phyloP scores from a whole-genome alignment of 2,329 filamentous ascomycete species.

The Calycina marina region DNA sequence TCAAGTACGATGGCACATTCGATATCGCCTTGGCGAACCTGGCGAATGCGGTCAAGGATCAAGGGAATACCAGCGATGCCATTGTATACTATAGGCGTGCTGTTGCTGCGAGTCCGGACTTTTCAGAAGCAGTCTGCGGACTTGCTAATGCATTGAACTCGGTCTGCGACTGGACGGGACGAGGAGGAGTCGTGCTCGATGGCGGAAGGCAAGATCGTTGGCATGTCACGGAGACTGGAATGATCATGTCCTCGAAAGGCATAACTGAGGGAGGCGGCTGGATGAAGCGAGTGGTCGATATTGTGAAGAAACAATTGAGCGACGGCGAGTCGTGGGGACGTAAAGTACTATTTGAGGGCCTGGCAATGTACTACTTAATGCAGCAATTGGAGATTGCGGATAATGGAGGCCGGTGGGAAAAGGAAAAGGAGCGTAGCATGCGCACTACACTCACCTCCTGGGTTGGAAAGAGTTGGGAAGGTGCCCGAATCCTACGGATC shows the following conservation, averaged over 20 bases:
- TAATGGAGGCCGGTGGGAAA: conserved; percentile 21
- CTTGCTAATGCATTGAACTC: conserved; percentile 91
- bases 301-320: conserved; percentile 73
- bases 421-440: conserved; percentile 22
- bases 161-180: conserved; percentile 84
- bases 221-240: conserved; percentile 78
- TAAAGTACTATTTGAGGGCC: conserved; percentile 46
- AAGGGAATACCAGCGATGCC: conserved; percentile 80
- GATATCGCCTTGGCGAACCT: conserved; percentile 95
- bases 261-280: conserved; percentile 59
- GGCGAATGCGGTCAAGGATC: conserved; percentile 95
- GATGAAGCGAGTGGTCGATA: conserved; percentile 79
- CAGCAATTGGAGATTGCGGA: conserved; percentile 20
- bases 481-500: conserved; percentile 67
- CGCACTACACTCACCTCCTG: conserved; percentile 34
- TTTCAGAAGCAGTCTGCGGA: conserved; percentile 93
- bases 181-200: conserved; percentile 70
- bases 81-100: conserved; percentile 85
- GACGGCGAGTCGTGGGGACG: conserved; percentile 81
- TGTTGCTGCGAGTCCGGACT: conserved; percentile 82
- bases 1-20: conserved; percentile 82
- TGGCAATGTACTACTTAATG: conserved; percentile 29
- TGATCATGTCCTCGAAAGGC: conserved; percentile 51
- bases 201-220: conserved; percentile 69
- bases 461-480: conserved; percentile 73